phyloP scores from a whole-genome alignment of 192 early-diverging fungal genomes.

The Geranomyces michiganensis region DNA sequence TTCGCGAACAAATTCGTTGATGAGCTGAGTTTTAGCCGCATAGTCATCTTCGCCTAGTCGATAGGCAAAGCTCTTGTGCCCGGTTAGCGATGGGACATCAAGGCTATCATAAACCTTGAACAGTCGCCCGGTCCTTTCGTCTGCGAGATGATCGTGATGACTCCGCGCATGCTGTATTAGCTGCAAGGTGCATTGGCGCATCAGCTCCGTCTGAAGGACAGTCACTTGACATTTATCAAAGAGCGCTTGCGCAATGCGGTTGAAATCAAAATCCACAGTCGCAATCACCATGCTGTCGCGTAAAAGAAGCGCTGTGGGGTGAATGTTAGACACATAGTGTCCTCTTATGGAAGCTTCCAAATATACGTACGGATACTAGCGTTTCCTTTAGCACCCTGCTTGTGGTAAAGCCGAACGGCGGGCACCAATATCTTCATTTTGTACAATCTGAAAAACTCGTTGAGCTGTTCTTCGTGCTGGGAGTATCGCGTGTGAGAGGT shows the following conservation, averaged over 20 bases:
- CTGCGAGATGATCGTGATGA: constrained; percentile 46
- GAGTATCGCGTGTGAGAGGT: constrained; percentile 13
- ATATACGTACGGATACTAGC: constrained; percentile 39
- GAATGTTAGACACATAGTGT: neutral
- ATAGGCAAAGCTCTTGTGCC: constrained; percentile 44
- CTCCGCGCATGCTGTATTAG: constrained; percentile 38
- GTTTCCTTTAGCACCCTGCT: constrained; percentile 51
- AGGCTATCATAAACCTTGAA: constrained; percentile 51
- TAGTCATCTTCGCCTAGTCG: constrained; percentile 54
- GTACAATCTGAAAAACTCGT: constrained; percentile 49
- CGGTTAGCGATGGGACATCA: constrained; percentile 41
- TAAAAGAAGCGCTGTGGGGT: constrained; percentile 34
- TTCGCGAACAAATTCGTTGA: constrained; percentile 53
- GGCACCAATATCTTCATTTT: constrained; percentile 54
- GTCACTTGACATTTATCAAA: constrained; percentile 56
- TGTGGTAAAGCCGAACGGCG: constrained; percentile 51
- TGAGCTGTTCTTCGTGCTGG: constrained; percentile 35
- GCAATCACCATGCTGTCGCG: constrained; percentile 49
- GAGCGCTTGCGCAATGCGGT: constrained; percentile 47
- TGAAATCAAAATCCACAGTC: constrained; percentile 51
- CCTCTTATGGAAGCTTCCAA: neutral
- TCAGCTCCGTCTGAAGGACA: constrained; percentile 50
- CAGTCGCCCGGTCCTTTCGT: constrained; percentile 55
- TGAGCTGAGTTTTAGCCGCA: constrained; percentile 41
- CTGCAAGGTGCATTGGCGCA: constrained; percentile 45